Evolutionary conservation across 306 rosid species (phyloP).

Genomic region (barrel medic (Medicago truncatula)): MtrunA17r5.0-ANR NC_053045.1:63863501-63864000

Average conservation of each 20-base stretch:
- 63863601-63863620: not conserved
- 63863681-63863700: constrained; percentile 42
- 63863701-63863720: constrained; percentile 57
- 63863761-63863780: constrained; percentile 62
- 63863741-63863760: constrained; percentile 41
- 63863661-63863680: not conserved
- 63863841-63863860: constrained; percentile 59
- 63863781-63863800: constrained; percentile 70
- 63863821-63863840: constrained; percentile 22
- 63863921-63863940: not conserved
- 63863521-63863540: too few species aligned
- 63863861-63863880: constrained; percentile 49
- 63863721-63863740: constrained; percentile 37
- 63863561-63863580: too few species aligned
- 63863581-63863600: not conserved
- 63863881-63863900: constrained; percentile 37
- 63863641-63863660: not conserved
- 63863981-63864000: constrained; percentile 3
- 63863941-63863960: constrained; percentile 55
- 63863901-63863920: not conserved
- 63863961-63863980: constrained; percentile 79
- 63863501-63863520: too few species aligned
- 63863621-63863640: not conserved
- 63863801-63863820: constrained; percentile 40
- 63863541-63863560: too few species aligned